Base-by-base conservation (phyloP, 441 rosid species). In the Biscutella auriculata region DNA sequence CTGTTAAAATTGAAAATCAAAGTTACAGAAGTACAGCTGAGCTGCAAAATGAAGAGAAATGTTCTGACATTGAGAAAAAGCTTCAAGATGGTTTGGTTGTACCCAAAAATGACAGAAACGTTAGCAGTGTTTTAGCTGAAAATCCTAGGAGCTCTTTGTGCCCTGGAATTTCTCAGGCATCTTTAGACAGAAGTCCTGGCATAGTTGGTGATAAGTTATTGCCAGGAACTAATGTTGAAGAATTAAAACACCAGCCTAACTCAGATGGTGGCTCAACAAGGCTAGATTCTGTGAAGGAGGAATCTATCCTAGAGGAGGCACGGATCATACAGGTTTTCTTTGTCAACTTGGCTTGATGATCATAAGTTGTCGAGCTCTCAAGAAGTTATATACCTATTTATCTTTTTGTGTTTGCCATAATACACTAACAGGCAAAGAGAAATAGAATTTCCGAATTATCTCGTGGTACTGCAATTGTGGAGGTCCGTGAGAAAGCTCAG, bases 291-390 rank as follows among this genome's bases (percentile, higher is more conserved):
- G 80, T 73, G 19, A 80, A 70, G 69, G 97, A 86, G 68, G 97
- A 95, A 73, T 79, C 90, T 54, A 64, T 91, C 26, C 70, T 95
- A 73, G 91, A 88, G 68, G 98, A 91, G 85, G 98, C 99, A 53
- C 86, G 80, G 41, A 71, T 70, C 57, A 81, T 95, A 69, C 83
- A 86, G 97, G 99, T 95, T 63, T 45, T 59, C 46, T 64, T 64
- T 65, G 2, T 59, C 52, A 52, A 32, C 58, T 70, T 47, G 34
- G 45, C 59, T 58, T 54, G 55, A 50, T 65, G 48, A 21, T 28
- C 56, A 36, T 63, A 33, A 40, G 53, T 62, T 68, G 27, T 43
- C 28, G 27, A 42, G 23, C 53, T 68, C 57, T 54, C 29, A 14
- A 47, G 43, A 65, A 44, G 28, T 52, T 32, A 42, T 53, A 60